Evolutionary conservation across 805 yeast genomes (phyloP), one percentile per base, ranked within the genome.

Genomic region (Lachancea waltii): DNA sequence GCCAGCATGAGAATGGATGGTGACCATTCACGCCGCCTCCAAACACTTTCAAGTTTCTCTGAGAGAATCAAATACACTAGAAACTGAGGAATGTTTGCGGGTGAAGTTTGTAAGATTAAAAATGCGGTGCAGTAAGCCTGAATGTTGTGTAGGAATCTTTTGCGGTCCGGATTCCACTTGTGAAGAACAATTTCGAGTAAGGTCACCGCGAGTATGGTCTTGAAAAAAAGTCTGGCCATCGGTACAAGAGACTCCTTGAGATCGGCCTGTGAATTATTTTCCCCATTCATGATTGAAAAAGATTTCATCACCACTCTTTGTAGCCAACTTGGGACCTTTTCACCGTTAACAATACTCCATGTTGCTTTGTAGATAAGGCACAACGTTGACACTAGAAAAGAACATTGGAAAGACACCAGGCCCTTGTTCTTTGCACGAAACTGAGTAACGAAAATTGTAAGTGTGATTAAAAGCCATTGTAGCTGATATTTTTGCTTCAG

Each of bases 321-420:
- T 15, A 63, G 32, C 36, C 65, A 51, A 1, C 15, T 4, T 0
- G 87, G 86, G 1, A 79, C 59, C 1, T 40, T 34, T 42, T 76
- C 77, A 4, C 81, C 82, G 44, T 77, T 75, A 7, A 70, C 69
- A 31, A 63, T 49, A 18, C 72, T 74, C 58, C 75, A 77, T 16
- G 67, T 52, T 6, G 75, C 44, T 48, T 83, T 83, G 63, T 77
- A 82, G 30, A 66, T 60, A 21, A 77, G 54, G 4, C 78, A 64
- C 3, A 73, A 42, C 1, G 69, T 51, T 0, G 70, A 59, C 2
- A 79, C 50, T 5, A 75, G 54, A 36, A 76, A 73, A 5, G 76
- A 51, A 2, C 64, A 36, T 10, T 73, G 54, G 45, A 78, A 75
- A 1, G 76, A 58, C 4, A 68, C 27, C 36, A 63, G 56, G 16